Conservation (phyloP, 805 yeast species). For the Millerozyma acaciae region DNA sequence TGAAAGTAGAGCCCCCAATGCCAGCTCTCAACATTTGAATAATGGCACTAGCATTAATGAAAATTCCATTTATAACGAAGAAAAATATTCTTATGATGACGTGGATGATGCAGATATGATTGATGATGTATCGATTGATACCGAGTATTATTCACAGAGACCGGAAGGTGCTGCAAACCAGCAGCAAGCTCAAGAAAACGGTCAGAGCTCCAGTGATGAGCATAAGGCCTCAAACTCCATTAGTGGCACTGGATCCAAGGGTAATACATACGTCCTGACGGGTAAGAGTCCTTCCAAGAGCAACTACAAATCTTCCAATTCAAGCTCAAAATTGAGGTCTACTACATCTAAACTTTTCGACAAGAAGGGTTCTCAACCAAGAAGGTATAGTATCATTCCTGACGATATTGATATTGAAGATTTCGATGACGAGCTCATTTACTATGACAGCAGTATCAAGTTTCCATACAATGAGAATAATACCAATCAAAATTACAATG, state of each 20-base stretch:
- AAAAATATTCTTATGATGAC: conserved; percentile 22
- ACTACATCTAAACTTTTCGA: conserved; percentile 74
- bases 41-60: conserved; percentile 16
- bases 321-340: conserved; percentile 50
- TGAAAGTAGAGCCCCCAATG: no score
- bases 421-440: conserved; percentile 50
- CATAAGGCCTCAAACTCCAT: background rate
- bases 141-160: conserved; percentile 16
- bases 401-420: conserved; percentile 56
- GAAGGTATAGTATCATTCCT: conserved; percentile 70
- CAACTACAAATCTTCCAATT: conserved; percentile 26
- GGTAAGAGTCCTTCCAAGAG: conserved; percentile 22
- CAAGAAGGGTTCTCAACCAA: conserved; percentile 64
- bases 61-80: conserved; percentile 20
- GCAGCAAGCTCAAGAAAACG: conserved; percentile 4
- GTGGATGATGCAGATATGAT: conserved; percentile 17
- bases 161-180: background rate
- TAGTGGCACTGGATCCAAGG: background rate
- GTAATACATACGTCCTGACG: conserved; percentile 8
- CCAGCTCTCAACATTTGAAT: conserved; percentile 8
- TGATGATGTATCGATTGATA: conserved; percentile 31
- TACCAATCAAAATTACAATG: conserved; percentile 21
- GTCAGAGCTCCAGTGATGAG: conserved; percentile 1
- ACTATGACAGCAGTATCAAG: conserved; percentile 39
- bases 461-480: conserved; percentile 30